Evolutionary conservation across 2,329 filamentous ascomycete species (phyloP), one percentile per base, ranked within the genome.

Genomic region (Beauveria medogensis): DNA sequence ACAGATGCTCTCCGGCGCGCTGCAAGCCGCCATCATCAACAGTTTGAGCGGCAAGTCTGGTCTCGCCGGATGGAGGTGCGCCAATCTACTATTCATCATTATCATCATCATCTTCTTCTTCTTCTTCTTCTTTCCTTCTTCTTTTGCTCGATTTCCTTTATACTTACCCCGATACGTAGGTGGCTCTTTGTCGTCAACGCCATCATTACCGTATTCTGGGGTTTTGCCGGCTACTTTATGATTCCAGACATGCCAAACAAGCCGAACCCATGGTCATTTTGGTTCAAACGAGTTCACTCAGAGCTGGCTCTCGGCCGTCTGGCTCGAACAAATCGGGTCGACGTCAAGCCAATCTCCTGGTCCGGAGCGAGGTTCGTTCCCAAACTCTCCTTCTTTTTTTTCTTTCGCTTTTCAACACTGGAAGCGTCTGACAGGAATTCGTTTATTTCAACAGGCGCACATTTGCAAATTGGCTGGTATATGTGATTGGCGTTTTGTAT

Each of bases 161-260:
- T 20, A 58, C 34, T 41, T 14, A 37, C 12, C 12, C 12, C 34
- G 9, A 9, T 18, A 8, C 7, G 16, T n/a, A 65, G 64, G n/a
- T 68, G 76, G 76, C 70, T 79, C 5, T 79, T 80, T 63, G 72
- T 79, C 54, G 73, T 78, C 65, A 77, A 79, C 61, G 76, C 75
- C 2, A 65, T 73, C 26, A 71, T 75, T 44, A 69, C 69, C 7
- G 66, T 74, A 1, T 65, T 71, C 12, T 69, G 72, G 58, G 71
- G 70, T 5, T n/a, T 69, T 5, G 69, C 67, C 6, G 73, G 73
- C 14, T 71, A 67, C 55, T 65, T 71, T 53, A 70, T 71, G 55
- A 71, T 75, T 37, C 73, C 73, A 0, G 73, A 75, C 55, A 62
- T 65, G 16, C 73, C 73, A 5, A n/a, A 69, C 65, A 52, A 68